Evolutionary conservation across 139 green algal species (phyloP), one percentile per base, ranked within the genome.

Genomic region (Chlorella sp.): DNA sequence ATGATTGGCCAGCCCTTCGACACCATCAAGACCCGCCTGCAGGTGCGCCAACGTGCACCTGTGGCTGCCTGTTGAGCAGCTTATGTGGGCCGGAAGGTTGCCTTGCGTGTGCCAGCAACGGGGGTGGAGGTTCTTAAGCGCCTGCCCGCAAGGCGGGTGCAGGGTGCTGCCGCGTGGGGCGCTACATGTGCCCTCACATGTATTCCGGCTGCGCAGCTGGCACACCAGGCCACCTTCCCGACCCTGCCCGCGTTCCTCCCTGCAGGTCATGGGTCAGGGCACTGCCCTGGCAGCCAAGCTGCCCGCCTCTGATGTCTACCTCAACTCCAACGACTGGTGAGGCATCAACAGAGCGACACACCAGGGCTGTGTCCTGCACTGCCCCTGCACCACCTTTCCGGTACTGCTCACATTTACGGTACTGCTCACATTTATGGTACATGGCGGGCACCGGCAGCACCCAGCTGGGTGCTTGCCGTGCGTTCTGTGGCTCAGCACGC

Each of bases 241-340:
- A 32, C 5, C 3, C 22, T 28, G 22, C 14, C 21, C 69, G 2
- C 75, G 28, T 34, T 30, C 28, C 16, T 26, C 16, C 26, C 34
- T 16, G 12, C 79, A 85, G 79, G 79, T 85, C 28, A 85, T 85
- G 79, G 79, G 79, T 30, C 14, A 68, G 79, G 79, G 79, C 42
- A 85, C 79, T 4, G 79, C 79, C 2, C 79, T 85, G 48, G 79
- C 79, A 26, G 53, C 53, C 36, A 85, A 39, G 42, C 79, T 85
- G 79, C 79, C 79, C 3, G 36, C 79, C 79, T 85, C 79, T 30
- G 79, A 85, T 30, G 79, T 85, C 36, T 85, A 85, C 79, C 79
- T 85, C 42, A 85, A 85, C 79, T 85, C 79, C 42, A 85, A 64
- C 79, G 79, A 85, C 79, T 85, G 79, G 79, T 85, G 79, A 36